Percentiles rank a stretch among this genome's conserved stretches.
Conservation (phyloP, 352 stramenopile species). For the Lagenidium sp. region DNA sequence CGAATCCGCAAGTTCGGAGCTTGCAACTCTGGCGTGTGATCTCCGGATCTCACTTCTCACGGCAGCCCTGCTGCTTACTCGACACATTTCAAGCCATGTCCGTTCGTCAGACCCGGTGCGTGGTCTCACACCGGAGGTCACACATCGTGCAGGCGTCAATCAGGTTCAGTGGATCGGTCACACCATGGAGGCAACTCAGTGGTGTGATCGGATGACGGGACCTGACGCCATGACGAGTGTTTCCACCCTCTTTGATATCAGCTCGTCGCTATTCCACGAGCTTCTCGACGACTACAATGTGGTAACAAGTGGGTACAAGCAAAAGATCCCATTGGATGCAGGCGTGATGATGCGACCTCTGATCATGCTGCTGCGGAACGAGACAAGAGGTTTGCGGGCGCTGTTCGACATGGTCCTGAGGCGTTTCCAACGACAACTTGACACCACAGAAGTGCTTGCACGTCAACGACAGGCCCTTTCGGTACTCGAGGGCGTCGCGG, state of each 20-base stretch:
- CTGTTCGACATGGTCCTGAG: constrained; percentile 44
- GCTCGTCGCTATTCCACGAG: constrained; percentile 51
- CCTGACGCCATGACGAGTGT: constrained; percentile 4
- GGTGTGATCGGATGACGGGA: constrained; percentile 19
- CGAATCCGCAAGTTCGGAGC: too few relatives aligned
- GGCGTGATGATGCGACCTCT: constrained; percentile 31
- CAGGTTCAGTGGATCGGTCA: constrained; percentile 53
- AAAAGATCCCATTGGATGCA: constrained; percentile 26
- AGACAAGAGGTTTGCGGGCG: constrained; percentile 34
- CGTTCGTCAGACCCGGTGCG: not conserved
- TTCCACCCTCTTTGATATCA: constrained; percentile 48
- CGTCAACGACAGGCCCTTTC: constrained; percentile 31
- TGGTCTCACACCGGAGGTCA: constrained; percentile 5
- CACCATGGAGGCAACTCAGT: constrained; percentile 35
- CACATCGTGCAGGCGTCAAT: constrained; percentile 10
- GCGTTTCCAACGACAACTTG: too few relatives aligned
- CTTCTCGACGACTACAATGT: constrained; percentile 37
- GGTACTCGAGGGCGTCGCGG: constrained; percentile 30
- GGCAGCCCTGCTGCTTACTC: constrained; percentile 29
- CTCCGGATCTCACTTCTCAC: constrained; percentile 42
- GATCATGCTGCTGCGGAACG: constrained; percentile 32
- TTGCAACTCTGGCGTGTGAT: too few relatives aligned
- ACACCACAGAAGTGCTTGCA: too few relatives aligned
- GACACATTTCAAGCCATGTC: constrained; percentile 23
- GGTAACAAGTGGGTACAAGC: constrained; percentile 12